Base-by-base conservation (phyloP, 192 early-diverging fungal genomes). In the Kickxella alabastrina region DNA sequence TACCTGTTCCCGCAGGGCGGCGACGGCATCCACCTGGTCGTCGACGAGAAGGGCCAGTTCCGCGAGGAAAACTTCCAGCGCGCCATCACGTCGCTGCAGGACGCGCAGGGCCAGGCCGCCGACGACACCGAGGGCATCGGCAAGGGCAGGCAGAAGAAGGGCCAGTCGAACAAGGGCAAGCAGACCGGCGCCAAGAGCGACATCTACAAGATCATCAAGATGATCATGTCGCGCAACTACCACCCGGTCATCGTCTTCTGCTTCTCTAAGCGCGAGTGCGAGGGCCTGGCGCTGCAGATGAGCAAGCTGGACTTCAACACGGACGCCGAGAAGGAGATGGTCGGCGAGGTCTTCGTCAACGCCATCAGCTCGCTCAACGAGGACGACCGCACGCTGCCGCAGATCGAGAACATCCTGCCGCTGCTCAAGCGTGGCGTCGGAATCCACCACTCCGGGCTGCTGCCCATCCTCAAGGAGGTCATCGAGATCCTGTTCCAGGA, bases 201-300 rank as follows among this genome's bases (percentile, higher is more conserved):
- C 68, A 84, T 95, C 10, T 92, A 87, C 80, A 91, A 92, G 74
- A 90, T 98, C 34, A 84, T 98, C 60, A 89, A 91, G 55, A 93
- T 95, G 89, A 91, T 95, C 53, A 91, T 93, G 85, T 54, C 76
- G 49, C 94, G 90, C 54, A 92, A 93, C 73, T 93, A 95, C 62
- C 92, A 96, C 51, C 96, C 96, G n/a, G 92, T 95, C 29, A 99
- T 99, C 61, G 91, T 96, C 6, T 99, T 99, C 62, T 84, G 87
- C 68, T 99, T 99, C 67, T 84, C 85, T 3, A 97, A 95, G 62
- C 80, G 85, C 35, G 92, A 97, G 71, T 95, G 93, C 65, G 96
- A 99, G 77, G 54, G 75, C 10, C 84, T 92, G 66, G 96, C 96
- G 12, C 59, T 93, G 51, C 87, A 90, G 57, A 82, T 98, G 76